phyloP scores from a whole-genome alignment of 495 filamentous ascomycete genomes.

The Aspergillus sclerotiicarbonarius region DNA sequence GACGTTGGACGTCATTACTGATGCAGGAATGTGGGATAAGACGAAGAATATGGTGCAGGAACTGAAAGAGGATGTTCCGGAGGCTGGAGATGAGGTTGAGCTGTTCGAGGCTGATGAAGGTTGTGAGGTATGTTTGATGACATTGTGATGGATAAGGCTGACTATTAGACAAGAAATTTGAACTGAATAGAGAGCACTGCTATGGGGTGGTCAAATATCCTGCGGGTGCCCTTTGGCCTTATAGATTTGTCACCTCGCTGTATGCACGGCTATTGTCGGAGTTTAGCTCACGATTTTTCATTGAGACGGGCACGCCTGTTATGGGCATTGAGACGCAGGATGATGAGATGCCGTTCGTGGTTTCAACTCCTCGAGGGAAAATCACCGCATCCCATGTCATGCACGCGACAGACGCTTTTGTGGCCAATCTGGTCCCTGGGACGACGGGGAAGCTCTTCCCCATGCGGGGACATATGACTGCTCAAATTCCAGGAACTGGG shows the following conservation, averaged over 20 bases:
- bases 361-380: slow-evolving; percentile 63
- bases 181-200: neutral
- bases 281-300: slow-evolving; percentile 49
- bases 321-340: slow-evolving; percentile 25
- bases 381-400: slow-evolving; percentile 60
- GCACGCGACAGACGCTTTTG: slow-evolving; percentile 78
- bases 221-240: slow-evolving; percentile 68
- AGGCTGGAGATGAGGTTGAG: slow-evolving; percentile 21
- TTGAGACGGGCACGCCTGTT: slow-evolving; percentile 74
- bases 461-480: slow-evolving; percentile 67
- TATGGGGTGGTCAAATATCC: slow-evolving; percentile 44
- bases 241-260: slow-evolving; percentile 69
- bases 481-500: slow-evolving; percentile 54
- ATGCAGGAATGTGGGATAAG: neutral
- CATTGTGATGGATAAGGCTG: neutral
- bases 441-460: slow-evolving; percentile 74
- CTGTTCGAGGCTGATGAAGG: slow-evolving; percentile 24
- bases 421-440: slow-evolving; percentile 64
- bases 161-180: no score
- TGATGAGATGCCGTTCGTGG: slow-evolving; percentile 19
- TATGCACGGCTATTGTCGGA: slow-evolving; percentile 54
- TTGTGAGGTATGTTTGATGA: slow-evolving; percentile 20
- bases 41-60: slow-evolving; percentile 23
- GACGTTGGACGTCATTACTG: slow-evolving; percentile 12
- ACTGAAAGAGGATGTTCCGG: slow-evolving; percentile 28